Evolutionary conservation across 345 rosid species (phyloP).

Genomic region (Moricandia arvensis): DNA sequence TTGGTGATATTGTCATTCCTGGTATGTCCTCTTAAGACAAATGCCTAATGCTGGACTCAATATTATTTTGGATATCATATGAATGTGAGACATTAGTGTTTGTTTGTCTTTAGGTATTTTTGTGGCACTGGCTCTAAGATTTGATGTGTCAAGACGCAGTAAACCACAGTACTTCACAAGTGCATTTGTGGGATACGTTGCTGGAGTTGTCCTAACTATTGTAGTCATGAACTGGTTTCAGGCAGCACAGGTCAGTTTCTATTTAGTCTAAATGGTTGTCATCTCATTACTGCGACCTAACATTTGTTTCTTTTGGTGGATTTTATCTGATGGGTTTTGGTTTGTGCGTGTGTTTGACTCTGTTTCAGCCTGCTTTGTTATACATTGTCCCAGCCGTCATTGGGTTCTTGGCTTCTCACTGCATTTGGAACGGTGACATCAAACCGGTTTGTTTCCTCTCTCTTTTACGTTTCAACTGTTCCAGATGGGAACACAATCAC

Average conservation of each 20-base stretch:
- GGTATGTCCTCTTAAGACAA: too few relatives aligned
- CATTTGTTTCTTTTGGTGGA: neutral
- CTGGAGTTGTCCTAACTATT: constrained; percentile 81
- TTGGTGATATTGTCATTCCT: constrained; percentile 98
- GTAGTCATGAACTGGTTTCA: constrained; percentile 99
- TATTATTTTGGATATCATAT: neutral
- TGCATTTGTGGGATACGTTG: constrained; percentile 80
- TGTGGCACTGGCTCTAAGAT: constrained; percentile 92
- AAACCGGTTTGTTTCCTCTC: constrained; percentile 67
- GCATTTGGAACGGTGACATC: constrained; percentile 88
- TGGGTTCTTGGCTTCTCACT: constrained; percentile 90
- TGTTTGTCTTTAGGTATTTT: constrained; percentile 64
- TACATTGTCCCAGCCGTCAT: constrained; percentile 93
- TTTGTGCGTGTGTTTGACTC: neutral
- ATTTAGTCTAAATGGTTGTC: neutral
- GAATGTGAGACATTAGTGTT: neutral
- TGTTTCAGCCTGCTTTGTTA: constrained; percentile 87
- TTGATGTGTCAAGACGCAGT: constrained; percentile 91
- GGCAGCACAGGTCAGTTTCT: constrained; percentile 81
- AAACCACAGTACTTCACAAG: constrained; percentile 85
- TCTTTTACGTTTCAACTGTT: neutral
- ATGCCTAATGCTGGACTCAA: neutral
- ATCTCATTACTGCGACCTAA: neutral
- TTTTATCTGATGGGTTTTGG: neutral
- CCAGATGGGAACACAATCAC: neutral